A percentile compares a stretch with the other conserved stretches of the same genome.
Evolutionary conservation across 163 green algal species (phyloP).

Genomic region (Chlorella variabilis): DNA sequence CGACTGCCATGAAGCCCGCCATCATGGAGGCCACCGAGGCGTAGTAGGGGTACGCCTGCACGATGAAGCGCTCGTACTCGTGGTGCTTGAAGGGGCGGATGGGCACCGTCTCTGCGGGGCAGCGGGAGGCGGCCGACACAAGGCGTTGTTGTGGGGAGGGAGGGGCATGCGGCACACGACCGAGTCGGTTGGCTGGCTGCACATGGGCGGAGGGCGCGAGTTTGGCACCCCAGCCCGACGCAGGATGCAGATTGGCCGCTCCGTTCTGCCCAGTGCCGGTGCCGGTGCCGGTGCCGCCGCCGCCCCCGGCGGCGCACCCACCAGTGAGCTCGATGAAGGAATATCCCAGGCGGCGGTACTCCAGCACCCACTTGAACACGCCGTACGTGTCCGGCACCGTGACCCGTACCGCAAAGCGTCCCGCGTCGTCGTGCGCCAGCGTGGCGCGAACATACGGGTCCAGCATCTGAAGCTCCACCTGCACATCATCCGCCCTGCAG

Average conservation of each 20-base stretch:
- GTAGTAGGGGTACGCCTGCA: conserved; percentile 94
- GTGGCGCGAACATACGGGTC: conserved; percentile 88
- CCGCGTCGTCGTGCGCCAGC: conserved; percentile 64
- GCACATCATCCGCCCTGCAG: conserved; percentile 73
- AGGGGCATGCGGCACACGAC: too few relatives aligned
- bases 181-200: too few relatives aligned
- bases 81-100: conserved; percentile 94
- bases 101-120: conserved; percentile 67
- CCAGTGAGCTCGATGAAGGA: conserved; percentile 70
- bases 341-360: conserved; percentile 86
- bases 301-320: neutral
- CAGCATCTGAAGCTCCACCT: conserved; percentile 96
- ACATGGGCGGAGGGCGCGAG: too few relatives aligned
- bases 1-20: conserved; percentile 77
- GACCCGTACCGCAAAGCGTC: conserved; percentile 60
- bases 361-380: conserved; percentile 97
- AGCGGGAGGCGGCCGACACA: conserved; percentile 31
- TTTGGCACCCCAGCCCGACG: too few relatives aligned
- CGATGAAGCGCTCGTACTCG: conserved; percentile 95
- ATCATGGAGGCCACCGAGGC: conserved; percentile 78
- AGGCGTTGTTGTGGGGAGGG: neutral
- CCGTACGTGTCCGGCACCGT: conserved; percentile 94
- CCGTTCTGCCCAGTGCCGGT: too few relatives aligned
- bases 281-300: too few relatives aligned
- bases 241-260: too few relatives aligned